Base-by-base conservation (phyloP, 2,329 filamentous ascomycete species). In the Ophioceras dolichostomum region DNA sequence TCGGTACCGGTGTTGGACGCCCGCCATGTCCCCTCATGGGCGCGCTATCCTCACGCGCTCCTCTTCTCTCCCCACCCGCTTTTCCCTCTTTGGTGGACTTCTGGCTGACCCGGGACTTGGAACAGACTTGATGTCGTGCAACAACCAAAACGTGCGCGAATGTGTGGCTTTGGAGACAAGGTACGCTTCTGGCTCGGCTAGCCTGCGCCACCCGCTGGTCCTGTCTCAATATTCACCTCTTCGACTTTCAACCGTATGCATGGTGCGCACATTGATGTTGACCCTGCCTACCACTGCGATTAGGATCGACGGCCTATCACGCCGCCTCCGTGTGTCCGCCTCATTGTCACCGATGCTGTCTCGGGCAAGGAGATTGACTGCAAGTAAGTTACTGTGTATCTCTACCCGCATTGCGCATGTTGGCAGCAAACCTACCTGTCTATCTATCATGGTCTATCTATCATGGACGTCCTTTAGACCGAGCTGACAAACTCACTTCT, bases 121-220 rank as follows among this genome's bases (percentile, higher is more conserved):
- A 34, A 42, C 46, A 82, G 78, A 43, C 70, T 94, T 36, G 67
- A 79, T 46, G 85, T 95, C 42, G 78, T 84, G 47, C 91, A 98
- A 63, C 87, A 96, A 58, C 91, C 91, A 36, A 72, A 85, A 50
- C 78, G 91, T 50, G 91, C 91, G 46, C 83, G 91, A 43, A 96
- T 96, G 91, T 98, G 91, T 64, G 91, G 91, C 7, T 98, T 96
- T 62, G 91, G 91, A 44, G 91, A 98, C 65, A 98, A 96, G 73
- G 85, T 91, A 62, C 39, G 64, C 49, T 39, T 41, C 37, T 26
- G 32, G 20, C 37, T 37, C 32, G 22, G 4, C 21, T 28, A 28
- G 18, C 31, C 16, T 12, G 7, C 32, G 9, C 33, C 28, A 20
- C 10, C 26, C 17, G 8, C 19, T 39, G 30, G 31, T 28, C 30